Conservation (phyloP, 2,329 filamentous ascomycete species). For the Stenocarpella maydis region DNA sequence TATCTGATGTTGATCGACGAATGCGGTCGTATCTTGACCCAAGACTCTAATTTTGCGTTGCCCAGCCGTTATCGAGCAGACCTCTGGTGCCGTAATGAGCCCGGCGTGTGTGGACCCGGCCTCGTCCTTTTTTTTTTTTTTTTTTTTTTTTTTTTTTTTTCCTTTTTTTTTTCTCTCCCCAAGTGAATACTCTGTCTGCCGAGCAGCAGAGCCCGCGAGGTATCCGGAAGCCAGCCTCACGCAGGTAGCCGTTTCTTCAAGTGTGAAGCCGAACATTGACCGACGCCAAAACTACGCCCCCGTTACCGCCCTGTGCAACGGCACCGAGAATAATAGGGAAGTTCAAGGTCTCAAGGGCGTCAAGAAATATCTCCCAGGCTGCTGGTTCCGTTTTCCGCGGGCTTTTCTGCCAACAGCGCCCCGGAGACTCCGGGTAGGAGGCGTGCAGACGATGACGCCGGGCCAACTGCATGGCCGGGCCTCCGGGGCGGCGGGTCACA, state of each 20-base stretch:
- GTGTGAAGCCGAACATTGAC: too few relatives aligned
- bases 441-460: too few relatives aligned
- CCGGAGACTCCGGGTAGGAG: not conserved
- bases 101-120: slow-evolving; percentile 12
- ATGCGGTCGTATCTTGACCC: slow-evolving; percentile 2
- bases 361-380: not conserved
- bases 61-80: not conserved
- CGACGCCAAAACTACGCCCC: not conserved
- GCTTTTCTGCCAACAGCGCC: too few relatives aligned
- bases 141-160: not conserved
- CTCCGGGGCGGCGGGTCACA: not conserved
- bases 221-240: not conserved
- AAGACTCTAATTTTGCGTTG: not conserved
- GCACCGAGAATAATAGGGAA: not conserved
- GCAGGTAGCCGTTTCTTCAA: too few relatives aligned
- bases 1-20: not conserved
- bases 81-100: slow-evolving; percentile 13
- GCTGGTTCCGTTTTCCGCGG: not conserved
- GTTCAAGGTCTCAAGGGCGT: not conserved
- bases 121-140: not conserved
- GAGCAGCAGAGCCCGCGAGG: not conserved
- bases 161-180: too few relatives aligned
- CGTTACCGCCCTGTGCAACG: not conserved
- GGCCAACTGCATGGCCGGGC: not conserved
- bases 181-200: too few relatives aligned